A percentile compares a stretch with the other conserved stretches of the same genome.
phyloP scores from a whole-genome alignment of 1,284 basidiomycete species.

The Afroboletus lepidellus region DNA sequence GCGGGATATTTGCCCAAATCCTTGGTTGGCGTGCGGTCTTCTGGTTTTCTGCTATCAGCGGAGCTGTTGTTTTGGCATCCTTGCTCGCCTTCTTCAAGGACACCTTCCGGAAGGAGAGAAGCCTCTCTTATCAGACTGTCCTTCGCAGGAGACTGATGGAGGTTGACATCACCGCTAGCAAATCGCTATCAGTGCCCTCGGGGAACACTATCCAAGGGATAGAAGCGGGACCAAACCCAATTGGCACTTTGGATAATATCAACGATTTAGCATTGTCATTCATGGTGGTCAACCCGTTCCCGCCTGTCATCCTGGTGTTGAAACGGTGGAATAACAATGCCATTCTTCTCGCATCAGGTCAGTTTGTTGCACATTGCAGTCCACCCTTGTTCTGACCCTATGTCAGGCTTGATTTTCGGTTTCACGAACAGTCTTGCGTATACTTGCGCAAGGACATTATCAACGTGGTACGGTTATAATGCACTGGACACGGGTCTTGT shows the following conservation, averaged over 20 bases:
- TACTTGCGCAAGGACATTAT: constrained; percentile 73
- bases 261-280: constrained; percentile 56
- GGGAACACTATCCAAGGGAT: not conserved
- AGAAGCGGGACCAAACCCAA: constrained; percentile 9
- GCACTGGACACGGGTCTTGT: constrained; percentile 76
- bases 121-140: constrained; percentile 69
- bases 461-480: constrained; percentile 62
- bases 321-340: constrained; percentile 65
- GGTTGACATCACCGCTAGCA: not conserved
- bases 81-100: constrained; percentile 76
- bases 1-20: constrained; percentile 67
- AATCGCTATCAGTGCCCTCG: not conserved
- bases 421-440: constrained; percentile 71
- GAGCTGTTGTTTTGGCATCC: constrained; percentile 50
- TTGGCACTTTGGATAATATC: constrained; percentile 8
- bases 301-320: constrained; percentile 59
- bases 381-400: not conserved
- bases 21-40: constrained; percentile 82
- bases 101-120: constrained; percentile 81
- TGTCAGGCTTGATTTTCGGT: constrained; percentile 63
- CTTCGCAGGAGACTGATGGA: constrained; percentile 34
- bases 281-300: constrained; percentile 72
- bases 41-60: constrained; percentile 74
- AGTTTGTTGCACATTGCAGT: not conserved
- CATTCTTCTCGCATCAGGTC: constrained; percentile 52